These are phyloP conservation scores for Hamamelis virginiana DNA, from an alignment of 164 flowering plant genomes.

Conservation along the genomic window DNA sequence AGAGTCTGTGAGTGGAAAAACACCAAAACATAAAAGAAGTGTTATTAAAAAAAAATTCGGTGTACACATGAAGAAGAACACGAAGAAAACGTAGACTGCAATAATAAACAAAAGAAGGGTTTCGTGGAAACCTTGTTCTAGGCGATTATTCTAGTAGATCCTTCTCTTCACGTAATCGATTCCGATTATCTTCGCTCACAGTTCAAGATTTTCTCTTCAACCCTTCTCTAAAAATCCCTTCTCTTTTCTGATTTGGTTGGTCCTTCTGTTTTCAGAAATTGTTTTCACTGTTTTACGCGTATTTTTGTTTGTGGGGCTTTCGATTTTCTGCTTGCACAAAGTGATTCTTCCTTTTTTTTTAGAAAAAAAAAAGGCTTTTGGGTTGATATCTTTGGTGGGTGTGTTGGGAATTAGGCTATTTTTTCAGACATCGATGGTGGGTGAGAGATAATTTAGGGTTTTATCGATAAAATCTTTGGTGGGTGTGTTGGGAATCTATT, in stretches of 20 bases:
- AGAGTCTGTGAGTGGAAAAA: slow-evolving; percentile 20
- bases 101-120: slow-evolving; percentile 5
- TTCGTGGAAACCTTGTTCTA: slow-evolving; percentile 18
- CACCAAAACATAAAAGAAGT: background rate
- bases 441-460: slow-evolving; percentile 20
- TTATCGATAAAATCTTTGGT: slow-evolving; percentile 13
- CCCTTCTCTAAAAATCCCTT: background rate
- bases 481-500: slow-evolving; percentile 2
- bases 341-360: too few relatives aligned
- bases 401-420: background rate
- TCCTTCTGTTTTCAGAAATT: background rate
- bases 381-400: slow-evolving; percentile 3
- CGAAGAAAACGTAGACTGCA: background rate
- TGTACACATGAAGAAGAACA: background rate
- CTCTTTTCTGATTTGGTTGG: background rate
- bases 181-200: slow-evolving; percentile 6
- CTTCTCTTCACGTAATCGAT: slow-evolving; percentile 24
- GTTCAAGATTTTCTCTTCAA: slow-evolving; percentile 13
- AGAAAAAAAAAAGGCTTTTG: background rate
- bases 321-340: background rate
- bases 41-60: background rate
- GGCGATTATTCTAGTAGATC: background rate
- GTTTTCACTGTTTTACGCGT: too few relatives aligned
- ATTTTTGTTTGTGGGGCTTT: slow-evolving; percentile 4
- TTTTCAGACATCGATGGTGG: slow-evolving; percentile 8